These are phyloP conservation scores for Zoysia pacifica DNA, from an alignment of 176 grass and related monocot species.

Conservation along the genomic window DNA sequence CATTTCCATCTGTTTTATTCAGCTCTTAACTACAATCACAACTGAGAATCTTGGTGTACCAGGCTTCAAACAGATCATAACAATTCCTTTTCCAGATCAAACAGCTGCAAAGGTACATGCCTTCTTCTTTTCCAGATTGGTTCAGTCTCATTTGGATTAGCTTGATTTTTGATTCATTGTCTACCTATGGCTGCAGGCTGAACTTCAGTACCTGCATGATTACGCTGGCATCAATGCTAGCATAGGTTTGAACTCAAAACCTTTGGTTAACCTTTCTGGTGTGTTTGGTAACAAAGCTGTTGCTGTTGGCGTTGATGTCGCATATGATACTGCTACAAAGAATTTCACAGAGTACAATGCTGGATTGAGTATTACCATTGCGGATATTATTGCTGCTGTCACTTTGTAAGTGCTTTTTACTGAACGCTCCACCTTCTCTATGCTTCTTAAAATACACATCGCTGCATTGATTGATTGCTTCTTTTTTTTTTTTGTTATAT, in stretches of 20 bases:
- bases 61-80: constrained; percentile 63
- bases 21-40: constrained; percentile 64
- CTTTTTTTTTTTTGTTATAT: neutral
- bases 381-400: constrained; percentile 51
- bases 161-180: constrained; percentile 4
- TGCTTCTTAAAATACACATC: neutral
- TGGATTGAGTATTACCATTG: constrained; percentile 52
- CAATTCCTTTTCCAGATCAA: constrained; percentile 57
- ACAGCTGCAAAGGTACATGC: constrained; percentile 57
- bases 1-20: constrained; percentile 21
- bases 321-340: constrained; percentile 60
- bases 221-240: constrained; percentile 60
- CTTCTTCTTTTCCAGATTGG: constrained; percentile 1
- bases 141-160: neutral
- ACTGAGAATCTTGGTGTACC: constrained; percentile 47
- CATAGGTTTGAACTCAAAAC: constrained; percentile 57
- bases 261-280: constrained; percentile 65
- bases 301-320: constrained; percentile 65
- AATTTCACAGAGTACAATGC: constrained; percentile 68
- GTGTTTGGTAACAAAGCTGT: constrained; percentile 58
- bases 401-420: constrained; percentile 58
- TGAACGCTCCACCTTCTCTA: neutral
- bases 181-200: constrained; percentile 49
- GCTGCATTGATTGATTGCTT: neutral
- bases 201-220: constrained; percentile 75